Conservation (phyloP, 345 rosid species). For the Linum usitatissimum region DNA sequence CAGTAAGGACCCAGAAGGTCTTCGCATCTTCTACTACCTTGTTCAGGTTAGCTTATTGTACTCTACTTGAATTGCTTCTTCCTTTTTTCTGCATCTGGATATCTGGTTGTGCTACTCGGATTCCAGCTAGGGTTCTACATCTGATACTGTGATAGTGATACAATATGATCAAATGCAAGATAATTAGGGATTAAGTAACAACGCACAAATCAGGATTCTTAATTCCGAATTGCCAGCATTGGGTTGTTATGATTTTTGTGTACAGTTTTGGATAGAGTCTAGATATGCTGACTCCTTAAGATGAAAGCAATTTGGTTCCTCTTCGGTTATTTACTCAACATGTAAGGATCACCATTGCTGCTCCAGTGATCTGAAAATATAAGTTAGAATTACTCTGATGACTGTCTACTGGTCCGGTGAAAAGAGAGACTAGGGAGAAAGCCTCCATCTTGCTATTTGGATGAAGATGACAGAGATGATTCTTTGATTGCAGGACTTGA, state of each 20-base stretch:
- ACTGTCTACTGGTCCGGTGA: too few relatives aligned
- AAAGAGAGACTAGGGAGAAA: too few relatives aligned
- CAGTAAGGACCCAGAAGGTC: constrained; percentile 97
- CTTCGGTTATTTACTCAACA: not conserved
- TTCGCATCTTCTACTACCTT: constrained; percentile 93
- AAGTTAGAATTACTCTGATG: too few relatives aligned
- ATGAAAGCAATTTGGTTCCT: not conserved
- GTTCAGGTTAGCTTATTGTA: constrained; percentile 60
- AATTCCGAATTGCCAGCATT: not conserved
- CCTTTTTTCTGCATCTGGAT: not conserved
- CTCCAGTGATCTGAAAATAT: too few relatives aligned
- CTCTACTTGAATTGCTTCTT: not conserved
- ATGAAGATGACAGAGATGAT: not conserved
- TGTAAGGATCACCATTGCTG: too few relatives aligned
- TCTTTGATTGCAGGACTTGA: constrained; percentile 75
- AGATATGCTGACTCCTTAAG: not conserved
- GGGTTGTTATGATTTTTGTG: not conserved
- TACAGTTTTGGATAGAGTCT: not conserved
- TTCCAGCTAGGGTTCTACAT: not conserved
- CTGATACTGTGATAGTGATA: not conserved
- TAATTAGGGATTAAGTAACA: too few relatives aligned
- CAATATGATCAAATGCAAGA: not conserved
- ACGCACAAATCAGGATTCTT: too few relatives aligned
- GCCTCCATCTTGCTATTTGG: not conserved
- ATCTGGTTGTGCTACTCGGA: not conserved